These are phyloP conservation scores for Colletotrichum sp. DNA, from an alignment of 2,329 filamentous ascomycete species.

Conservation along the genomic window DNA sequence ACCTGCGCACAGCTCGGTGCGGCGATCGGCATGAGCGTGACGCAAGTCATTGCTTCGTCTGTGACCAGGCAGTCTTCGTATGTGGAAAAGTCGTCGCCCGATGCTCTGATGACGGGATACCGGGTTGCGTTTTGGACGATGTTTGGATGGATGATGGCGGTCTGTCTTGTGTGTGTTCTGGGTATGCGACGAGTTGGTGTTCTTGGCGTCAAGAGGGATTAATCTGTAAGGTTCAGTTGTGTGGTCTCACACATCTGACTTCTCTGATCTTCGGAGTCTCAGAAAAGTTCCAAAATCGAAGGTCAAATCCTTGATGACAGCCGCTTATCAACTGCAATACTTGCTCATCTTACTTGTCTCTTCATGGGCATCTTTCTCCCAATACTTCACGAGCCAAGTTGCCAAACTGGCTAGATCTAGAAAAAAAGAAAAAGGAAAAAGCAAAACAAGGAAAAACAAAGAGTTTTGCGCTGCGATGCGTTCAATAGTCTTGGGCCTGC, in stretches of 20 bases:
- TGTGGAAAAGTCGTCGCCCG: neutral
- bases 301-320: accelerated
- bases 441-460: too few relatives aligned
- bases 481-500: too few relatives aligned
- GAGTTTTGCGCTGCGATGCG: too few relatives aligned
- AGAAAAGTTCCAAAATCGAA: neutral
- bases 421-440: too few relatives aligned
- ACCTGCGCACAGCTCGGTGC: conserved; percentile 62
- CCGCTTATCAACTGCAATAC: accelerated
- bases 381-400: too few relatives aligned
- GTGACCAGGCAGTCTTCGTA: neutral
- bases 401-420: accelerated
- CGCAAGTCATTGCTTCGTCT: conserved; percentile 45
- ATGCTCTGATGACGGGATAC: conserved; percentile 52
- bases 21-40: conserved; percentile 53
- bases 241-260: too few relatives aligned
- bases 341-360: accelerated
- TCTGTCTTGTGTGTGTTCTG: neutral
- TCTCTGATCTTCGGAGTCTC: too few relatives aligned
- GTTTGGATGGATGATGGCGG: conserved; percentile 49
- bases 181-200: neutral
- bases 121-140: conserved; percentile 55
- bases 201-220: neutral
- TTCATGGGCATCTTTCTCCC: too few relatives aligned
- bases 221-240: neutral